Evolutionary conservation across 306 rosid genomes (phyloP).

Genomic region (Quercus gilva): DNA sequence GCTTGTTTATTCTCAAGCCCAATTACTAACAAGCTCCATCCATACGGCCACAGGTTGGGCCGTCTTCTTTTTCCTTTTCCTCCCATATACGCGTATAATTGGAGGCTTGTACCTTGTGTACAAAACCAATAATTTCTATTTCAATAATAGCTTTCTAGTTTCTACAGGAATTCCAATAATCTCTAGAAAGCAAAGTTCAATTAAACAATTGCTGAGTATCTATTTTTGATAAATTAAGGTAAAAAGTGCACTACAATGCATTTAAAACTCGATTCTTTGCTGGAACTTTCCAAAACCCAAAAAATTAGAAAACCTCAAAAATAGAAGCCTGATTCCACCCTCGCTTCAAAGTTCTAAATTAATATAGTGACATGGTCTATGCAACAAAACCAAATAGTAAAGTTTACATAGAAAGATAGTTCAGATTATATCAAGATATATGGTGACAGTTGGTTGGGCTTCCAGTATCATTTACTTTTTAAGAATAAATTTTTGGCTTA

Average conservation of each 20-base stretch:
- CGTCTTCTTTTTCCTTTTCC: too few species aligned
- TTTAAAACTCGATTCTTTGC: too few species aligned
- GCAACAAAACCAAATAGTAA: neutral
- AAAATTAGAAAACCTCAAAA: neutral
- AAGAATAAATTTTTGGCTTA: neutral
- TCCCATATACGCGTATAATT: too few species aligned
- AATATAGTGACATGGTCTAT: too few species aligned
- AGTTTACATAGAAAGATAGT: neutral
- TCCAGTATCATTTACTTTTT: neutral
- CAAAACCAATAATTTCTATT: too few species aligned
- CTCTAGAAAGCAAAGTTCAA: neutral
- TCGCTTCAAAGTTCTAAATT: neutral
- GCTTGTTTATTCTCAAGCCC: too few species aligned
- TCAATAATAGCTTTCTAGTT: too few species aligned
- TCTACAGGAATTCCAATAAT: neutral
- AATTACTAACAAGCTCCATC: too few species aligned
- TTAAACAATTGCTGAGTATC: neutral
- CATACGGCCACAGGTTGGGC: too few species aligned
- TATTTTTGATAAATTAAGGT: neutral
- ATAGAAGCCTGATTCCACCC: neutral
- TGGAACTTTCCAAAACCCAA: neutral
- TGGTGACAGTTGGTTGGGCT: neutral
- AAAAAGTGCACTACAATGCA: too few species aligned
- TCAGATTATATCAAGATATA: neutral
- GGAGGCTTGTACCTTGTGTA: too few species aligned